A percentile compares a stretch with the other conserved stretches of the same genome.
These are phyloP conservation scores for Tephrocybe rancida DNA, from an alignment of 768 basidiomycete species.

Conservation along the genomic window DNA sequence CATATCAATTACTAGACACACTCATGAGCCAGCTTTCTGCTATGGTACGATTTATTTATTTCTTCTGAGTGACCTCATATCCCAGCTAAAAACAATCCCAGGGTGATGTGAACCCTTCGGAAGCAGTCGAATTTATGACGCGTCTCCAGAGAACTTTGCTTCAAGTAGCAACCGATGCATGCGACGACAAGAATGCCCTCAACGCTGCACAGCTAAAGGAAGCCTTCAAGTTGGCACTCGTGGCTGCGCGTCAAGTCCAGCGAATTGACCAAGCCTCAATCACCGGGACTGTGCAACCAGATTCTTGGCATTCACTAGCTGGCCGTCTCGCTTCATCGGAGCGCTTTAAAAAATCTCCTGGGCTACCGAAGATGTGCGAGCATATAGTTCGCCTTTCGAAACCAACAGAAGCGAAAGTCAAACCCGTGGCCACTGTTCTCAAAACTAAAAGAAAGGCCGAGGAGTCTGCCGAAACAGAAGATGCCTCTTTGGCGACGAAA, in stretches of 20 bases:
- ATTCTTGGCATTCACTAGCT: constrained; percentile 55
- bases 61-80: no score
- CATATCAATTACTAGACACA: constrained; percentile 68
- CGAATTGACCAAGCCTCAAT: constrained; percentile 35
- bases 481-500: constrained; percentile 19
- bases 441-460: constrained; percentile 42
- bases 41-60: constrained; percentile 41
- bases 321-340: constrained; percentile 48
- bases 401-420: constrained; percentile 18
- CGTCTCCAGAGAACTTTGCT: constrained; percentile 51
- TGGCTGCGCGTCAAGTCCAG: constrained; percentile 68
- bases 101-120: constrained; percentile 31
- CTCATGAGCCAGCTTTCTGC: constrained; percentile 59
- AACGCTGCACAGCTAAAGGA: constrained; percentile 76
- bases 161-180: constrained; percentile 47
- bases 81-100: constrained; percentile 1
- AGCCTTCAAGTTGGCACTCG: constrained; percentile 69
- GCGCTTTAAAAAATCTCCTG: constrained; percentile 65
- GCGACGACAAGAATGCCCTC: constrained; percentile 45
- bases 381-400: constrained; percentile 49
- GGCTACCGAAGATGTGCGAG: constrained; percentile 62
- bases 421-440: constrained; percentile 12
- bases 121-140: constrained; percentile 53
- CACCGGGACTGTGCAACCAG: constrained; percentile 57
- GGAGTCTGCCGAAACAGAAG: constrained; percentile 24